These are phyloP conservation scores for Balamuthia mandrillaris DNA, from an alignment of 208 protist genomes.

Conservation along the genomic window DNA sequence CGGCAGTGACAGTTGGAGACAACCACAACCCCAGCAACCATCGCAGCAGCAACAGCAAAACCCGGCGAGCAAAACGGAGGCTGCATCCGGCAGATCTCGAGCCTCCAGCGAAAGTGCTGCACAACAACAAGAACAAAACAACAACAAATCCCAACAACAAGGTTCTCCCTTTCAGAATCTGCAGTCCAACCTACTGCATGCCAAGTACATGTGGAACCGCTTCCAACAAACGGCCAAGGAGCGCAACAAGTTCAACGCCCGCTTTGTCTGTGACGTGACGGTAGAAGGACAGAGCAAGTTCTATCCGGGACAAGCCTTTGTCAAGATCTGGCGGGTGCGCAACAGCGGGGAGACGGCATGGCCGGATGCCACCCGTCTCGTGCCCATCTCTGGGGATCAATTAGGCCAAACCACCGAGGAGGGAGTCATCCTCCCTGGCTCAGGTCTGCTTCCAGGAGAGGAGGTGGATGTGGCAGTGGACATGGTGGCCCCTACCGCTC, in stretches of 20 bases:
- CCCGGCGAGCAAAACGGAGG: too few species aligned
- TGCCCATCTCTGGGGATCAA: constrained; percentile 18
- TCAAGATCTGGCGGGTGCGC: constrained; percentile 51
- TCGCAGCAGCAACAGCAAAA: too few species aligned
- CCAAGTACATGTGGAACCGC: too few species aligned
- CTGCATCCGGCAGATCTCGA: too few species aligned
- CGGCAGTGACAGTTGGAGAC: too few species aligned
- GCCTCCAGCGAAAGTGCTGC: too few species aligned
- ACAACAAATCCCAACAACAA: too few species aligned
- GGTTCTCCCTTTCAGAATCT: too few species aligned
- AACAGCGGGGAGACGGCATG: constrained; percentile 42
- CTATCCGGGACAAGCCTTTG: not conserved
- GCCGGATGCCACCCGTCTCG: constrained; percentile 16
- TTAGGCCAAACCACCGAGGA: not conserved
- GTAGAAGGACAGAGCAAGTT: constrained; percentile 42
- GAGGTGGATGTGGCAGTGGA: constrained; percentile 42
- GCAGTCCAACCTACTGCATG: too few species aligned
- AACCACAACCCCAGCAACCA: too few species aligned
- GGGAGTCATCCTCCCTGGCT: not conserved
- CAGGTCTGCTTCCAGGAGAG: not conserved
- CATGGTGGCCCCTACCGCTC: constrained; percentile 28
- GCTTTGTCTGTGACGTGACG: constrained; percentile 48
- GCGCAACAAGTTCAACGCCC: not conserved
- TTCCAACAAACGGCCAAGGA: too few species aligned
- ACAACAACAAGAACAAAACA: too few species aligned